Evolutionary conservation across 805 yeast species (phyloP), one percentile per base, ranked within the genome.

Genomic region (Saccharomycopsis sp.): DNA sequence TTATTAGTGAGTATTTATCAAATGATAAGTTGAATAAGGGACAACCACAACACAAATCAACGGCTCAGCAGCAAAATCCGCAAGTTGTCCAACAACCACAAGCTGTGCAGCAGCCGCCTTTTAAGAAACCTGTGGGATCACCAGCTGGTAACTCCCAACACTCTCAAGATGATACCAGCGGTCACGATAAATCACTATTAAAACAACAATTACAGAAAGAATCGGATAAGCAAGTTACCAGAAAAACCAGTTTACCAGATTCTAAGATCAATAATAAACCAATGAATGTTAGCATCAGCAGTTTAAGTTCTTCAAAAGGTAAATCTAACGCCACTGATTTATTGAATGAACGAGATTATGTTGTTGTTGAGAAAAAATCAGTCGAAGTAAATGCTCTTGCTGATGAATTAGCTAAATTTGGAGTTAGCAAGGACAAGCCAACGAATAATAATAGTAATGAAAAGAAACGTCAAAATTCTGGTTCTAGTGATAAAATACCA

Each of bases 371-470:
- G 60, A 93, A 90, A 60, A 75, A 95, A 40, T 86, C 93, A 0
- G 97, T 90, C 3, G 97, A 93, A 59, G 95, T 90, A 6, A 90
- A 90, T 65, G 90, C 95, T 2, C 70, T 93, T 46, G 98, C 98
- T 2, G 97, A 90, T 61, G 96, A 89, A 59, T 66, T 90, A 41
- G 89, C 86, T 13, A 66, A 68, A 47, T 80, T 80, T 2, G 80
- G 79, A 1, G 62, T 28, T 14, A 38, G 31, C 23, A 40, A 34
- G 19, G 22, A 24, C 11, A 29, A 20, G 13, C 11, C 5, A 13
- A 31, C 20, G 16, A 17, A 21, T 13, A 27, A 35, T 24, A 39
- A 34, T 4, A 24, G 34, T 16, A 46, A 40, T 31, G 28, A 40
- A 32, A 21, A 44, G 35, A 53, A 65, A 50, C 50, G 66, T 63